Evolutionary conservation across 2,329 filamentous ascomycete genomes (phyloP), one percentile per base, ranked within the genome.

Genomic region (Exophiala aquamarina): DNA sequence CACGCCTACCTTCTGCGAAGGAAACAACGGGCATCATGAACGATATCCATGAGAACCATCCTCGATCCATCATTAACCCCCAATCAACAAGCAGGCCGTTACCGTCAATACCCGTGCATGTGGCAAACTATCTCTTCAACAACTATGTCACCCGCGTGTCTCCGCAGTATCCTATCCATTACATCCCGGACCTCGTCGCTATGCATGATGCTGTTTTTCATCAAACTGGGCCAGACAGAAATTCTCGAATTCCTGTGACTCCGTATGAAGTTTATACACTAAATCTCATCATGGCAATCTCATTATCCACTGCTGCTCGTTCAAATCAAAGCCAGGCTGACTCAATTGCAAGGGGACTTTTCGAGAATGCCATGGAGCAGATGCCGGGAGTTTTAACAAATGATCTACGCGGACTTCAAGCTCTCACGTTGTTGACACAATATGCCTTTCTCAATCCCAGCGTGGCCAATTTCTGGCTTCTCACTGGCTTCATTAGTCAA

Each of bases 281-380:
- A 14, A 46, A 29, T 14, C 18, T 46, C 13, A 21, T 46, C 11
- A 46, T 46, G 43, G 43, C 43, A 4, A 40, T 39, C 6, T 46
- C 43, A 3, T 13, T 46, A 3, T 46, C 43, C 2, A 46, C 43
- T 2, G 43, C 43, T 3, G 43, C 43, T 18, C 35, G 43, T n/a
- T 13, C 34, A 5, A 39, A 46, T 14, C 35, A 39, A 14, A 26
- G 21, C 7, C 34, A 17, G 4, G 43, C 35, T 7, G 20, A 46
- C 11, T 18, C 14, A 19, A 32, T 46, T 6, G 43, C 43, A 13
- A 17, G 20, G 13, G 26, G 28, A 2, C 23, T 46, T 11, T 46
- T 46, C 23, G 11, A 46, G 17, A 36, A 46, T 13, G 43, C 43
- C 4, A 39, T 28, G 23, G 10, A 31, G 18, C 33, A 46, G 11